Base-by-base conservation (phyloP, 2,329 filamentous ascomycete genomes). In the Trichoderma sp. region DNA sequence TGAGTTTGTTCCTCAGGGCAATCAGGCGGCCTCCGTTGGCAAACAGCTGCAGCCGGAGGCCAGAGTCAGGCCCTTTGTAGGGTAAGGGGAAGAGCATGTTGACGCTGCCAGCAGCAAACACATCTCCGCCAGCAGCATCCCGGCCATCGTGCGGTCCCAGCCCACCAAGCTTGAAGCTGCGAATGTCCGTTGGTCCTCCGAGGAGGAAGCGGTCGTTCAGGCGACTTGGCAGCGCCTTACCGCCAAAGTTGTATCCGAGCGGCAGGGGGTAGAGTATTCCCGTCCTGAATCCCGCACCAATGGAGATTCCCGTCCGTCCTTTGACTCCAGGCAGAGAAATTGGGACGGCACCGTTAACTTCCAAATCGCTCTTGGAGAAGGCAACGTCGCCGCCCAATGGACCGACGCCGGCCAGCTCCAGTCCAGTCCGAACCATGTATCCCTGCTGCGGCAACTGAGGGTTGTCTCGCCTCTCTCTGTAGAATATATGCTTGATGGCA, bases 161-260 rank as follows among this genome's bases (percentile, higher is more conserved):
- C 1, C 96, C 96, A 23, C 92, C 93, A 26, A 97, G 88, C 72
- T 94, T 91, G 86, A 99, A 99, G 2, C 96, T 96, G 70, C 96
- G 93, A 15, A 99, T 93, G 78, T 97, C 95, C 3, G 94, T 97
- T 4, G 96, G 95, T 0, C 96, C 96, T 57, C 96, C 96, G 36
- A 99, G 92, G 78, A 94, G 90, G 84, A 99, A 99, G 58, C 96
- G 93, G 81, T 99, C 96, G 79, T 97, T 98, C 77, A 98, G 88
- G 34, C 93, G 90, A 75, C 93, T 97, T 5, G 91, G 88, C 28
- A 87, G 85, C 0, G 91, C 87, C 23, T 84, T 83, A 63, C 84
- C 84, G 20, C 81, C 77, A 67, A 86, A 76, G 17, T 83, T 81
- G 75, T 86, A 88, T 7, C 89, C 89, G 8, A 92, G 83, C 2